Percentiles rank a stretch among this genome's conserved stretches.
Conservation (phyloP, 139 green algal species). For the Monoraphidium neglectum region DNA sequence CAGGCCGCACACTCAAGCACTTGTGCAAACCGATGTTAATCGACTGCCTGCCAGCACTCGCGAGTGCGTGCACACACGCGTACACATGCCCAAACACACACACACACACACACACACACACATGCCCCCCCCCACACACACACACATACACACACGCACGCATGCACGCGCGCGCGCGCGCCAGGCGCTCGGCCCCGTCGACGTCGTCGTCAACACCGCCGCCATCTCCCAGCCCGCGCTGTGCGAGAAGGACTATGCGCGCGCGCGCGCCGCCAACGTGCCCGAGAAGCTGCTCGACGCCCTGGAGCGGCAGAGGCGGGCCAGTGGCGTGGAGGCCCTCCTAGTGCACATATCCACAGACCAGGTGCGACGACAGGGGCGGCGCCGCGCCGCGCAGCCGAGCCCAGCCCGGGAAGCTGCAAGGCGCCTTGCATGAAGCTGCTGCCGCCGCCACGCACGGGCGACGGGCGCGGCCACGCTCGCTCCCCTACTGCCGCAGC, state of each 20-base stretch:
- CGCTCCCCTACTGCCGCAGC: too few relatives aligned
- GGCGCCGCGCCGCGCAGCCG: neutral
- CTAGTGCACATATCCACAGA: constrained; percentile 84
- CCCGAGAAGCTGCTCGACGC: constrained; percentile 39
- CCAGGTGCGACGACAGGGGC: constrained; percentile 47
- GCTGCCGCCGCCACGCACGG: too few relatives aligned
- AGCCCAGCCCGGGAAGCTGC: neutral
- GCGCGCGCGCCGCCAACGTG: constrained; percentile 46
- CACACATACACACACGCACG: too few relatives aligned
- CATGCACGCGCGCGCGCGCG: too few relatives aligned
- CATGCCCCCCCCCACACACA: too few relatives aligned
- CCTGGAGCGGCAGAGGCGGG: constrained; percentile 28
- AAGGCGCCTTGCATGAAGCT: neutral
- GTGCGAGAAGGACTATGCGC: constrained; percentile 42
- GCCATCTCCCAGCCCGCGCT: constrained; percentile 55
- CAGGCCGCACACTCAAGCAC: too few relatives aligned
- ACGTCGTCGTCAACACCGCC: constrained; percentile 34
- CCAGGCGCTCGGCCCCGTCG: neutral
- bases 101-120: too few relatives aligned
- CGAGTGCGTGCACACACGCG: too few relatives aligned
- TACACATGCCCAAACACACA: too few relatives aligned
- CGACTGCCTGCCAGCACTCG: too few relatives aligned
- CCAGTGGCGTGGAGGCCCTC: constrained; percentile 22
- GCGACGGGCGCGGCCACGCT: too few relatives aligned
- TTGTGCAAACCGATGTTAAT: too few relatives aligned